Base-by-base conservation (phyloP, 1,139 yeast species). In the Taphrina sp. region DNA sequence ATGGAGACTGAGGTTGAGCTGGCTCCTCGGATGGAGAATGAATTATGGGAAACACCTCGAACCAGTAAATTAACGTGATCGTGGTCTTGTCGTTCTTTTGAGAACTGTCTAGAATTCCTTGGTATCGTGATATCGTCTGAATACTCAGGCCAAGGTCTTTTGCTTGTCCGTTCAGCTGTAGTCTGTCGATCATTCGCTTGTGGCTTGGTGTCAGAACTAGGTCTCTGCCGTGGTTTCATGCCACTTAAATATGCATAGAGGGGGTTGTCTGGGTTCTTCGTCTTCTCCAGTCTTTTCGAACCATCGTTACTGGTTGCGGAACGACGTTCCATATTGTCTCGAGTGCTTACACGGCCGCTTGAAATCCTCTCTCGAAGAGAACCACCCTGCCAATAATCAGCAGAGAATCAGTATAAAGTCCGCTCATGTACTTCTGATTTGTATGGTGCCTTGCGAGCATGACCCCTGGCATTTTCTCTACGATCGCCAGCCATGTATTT, bases 1-100 rank as follows among this genome's bases (percentile, higher is more conserved):
- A 49, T 49, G 3, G 44, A 42, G 1, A 49, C 34, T 17, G 46
- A 38, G 7, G 54, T 49, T 14, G 54, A 49, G 19, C 54, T 49
- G 3, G 44, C 54, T 2, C 54, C 54, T 10, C 54, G 54, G 1
- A 49, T 39, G 3, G 54, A 39, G 14, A 49, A 33, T 2, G 31
- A 23, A 5, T 49, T 49, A 24, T 34, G 16, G 8, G 14, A 5
- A n/a, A 16, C 37, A 8, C 7, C 37, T 16, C 17, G 17, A 34
- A n/a, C 37, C 37, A 7, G 5, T 7, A 16, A 34, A 12, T 8
- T 16, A 34, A 7, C 37, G 17, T 16, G 14, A 12, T n/a, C 17
- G n/a, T 34, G 17, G 33, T 28, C 33, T 7, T 12, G 31, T 7
- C 12, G 7, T 12, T 26, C 31, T 7, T 12, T 7, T 7, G 31